These are phyloP conservation scores for Fusarium verticillioides DNA, from an alignment of 2,329 filamentous ascomycete genomes.

Conservation along the genomic window DNA sequence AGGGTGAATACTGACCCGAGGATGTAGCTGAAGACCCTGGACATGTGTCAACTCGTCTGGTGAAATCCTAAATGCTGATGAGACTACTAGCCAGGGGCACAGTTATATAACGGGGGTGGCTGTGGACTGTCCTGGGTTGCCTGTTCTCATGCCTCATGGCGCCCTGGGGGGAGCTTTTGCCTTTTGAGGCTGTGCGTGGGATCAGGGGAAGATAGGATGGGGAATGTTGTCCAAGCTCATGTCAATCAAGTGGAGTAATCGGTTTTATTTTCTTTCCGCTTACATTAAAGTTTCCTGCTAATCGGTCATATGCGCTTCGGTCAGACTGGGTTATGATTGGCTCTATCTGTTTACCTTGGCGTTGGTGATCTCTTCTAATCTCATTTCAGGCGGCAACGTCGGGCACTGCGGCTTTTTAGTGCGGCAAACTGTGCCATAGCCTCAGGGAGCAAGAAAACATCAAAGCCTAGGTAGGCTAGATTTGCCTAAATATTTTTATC, in stretches of 20 bases:
- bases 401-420: not conserved
- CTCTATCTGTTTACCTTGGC: not conserved
- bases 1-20: not conserved
- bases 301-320: not conserved
- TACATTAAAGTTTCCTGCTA: slow-evolving; percentile 1
- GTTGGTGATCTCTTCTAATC: not conserved
- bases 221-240: not conserved
- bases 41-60: slow-evolving; percentile 2
- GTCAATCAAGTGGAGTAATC: too few species aligned
- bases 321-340: not conserved
- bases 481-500: too few species aligned
- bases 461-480: too few species aligned
- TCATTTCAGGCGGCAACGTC: not conserved
- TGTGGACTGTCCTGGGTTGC: slow-evolving; percentile 2
- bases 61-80: not conserved
- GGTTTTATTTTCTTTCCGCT: too few species aligned
- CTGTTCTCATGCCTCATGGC: not conserved
- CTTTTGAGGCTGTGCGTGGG: slow-evolving; percentile 18
- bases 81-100: slow-evolving; percentile 4
- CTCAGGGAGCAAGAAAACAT: too few species aligned
- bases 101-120: slow-evolving; percentile 13
- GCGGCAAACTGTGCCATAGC: not conserved
- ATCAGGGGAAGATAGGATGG: slow-evolving; percentile 11
- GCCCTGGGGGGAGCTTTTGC: not conserved
- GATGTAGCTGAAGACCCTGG: not conserved